These are phyloP conservation scores for Haberlea rhodopensis DNA, from an alignment of 257 asterid genomes.

Conservation along the genomic window DNA sequence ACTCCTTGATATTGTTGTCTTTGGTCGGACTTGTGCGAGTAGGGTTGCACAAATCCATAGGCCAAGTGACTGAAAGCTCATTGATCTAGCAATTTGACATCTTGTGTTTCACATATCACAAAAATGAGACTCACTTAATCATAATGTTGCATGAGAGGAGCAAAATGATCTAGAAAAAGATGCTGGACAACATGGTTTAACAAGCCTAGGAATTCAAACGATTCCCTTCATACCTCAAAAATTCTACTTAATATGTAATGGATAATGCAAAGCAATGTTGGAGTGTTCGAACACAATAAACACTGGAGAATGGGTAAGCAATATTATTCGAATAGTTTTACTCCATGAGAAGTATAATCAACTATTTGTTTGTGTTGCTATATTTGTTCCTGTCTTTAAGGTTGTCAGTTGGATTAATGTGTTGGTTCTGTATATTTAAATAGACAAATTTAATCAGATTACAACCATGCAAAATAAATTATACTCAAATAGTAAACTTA, in stretches of 20 bases:
- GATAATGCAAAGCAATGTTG: slow-evolving; percentile 90
- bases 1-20: slow-evolving; percentile 57
- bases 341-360: too few relatives aligned
- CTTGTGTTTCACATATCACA: not conserved
- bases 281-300: too few relatives aligned
- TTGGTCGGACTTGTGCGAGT: slow-evolving; percentile 61
- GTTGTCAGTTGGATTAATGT: too few relatives aligned
- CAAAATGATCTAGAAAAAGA: slow-evolving; percentile 45
- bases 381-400: too few relatives aligned
- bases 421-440: too few relatives aligned
- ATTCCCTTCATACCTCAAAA: slow-evolving; percentile 83
- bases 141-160: slow-evolving; percentile 33
- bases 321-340: too few relatives aligned
- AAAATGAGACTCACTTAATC: slow-evolving; percentile 16
- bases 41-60: slow-evolving; percentile 49
- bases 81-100: not conserved
- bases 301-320: too few relatives aligned
- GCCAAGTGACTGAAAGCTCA: slow-evolving; percentile 34
- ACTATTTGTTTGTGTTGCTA: too few relatives aligned
- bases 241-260: slow-evolving; percentile 92
- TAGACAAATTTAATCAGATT: too few relatives aligned
- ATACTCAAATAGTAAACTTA: too few relatives aligned
- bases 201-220: slow-evolving; percentile 84
- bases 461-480: too few relatives aligned
- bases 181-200: too few relatives aligned